Percentiles rank a stretch among this genome's conserved stretches.
phyloP scores from a whole-genome alignment of 202 grass and related monocot species.

The Saccharum hybrid region DNA sequence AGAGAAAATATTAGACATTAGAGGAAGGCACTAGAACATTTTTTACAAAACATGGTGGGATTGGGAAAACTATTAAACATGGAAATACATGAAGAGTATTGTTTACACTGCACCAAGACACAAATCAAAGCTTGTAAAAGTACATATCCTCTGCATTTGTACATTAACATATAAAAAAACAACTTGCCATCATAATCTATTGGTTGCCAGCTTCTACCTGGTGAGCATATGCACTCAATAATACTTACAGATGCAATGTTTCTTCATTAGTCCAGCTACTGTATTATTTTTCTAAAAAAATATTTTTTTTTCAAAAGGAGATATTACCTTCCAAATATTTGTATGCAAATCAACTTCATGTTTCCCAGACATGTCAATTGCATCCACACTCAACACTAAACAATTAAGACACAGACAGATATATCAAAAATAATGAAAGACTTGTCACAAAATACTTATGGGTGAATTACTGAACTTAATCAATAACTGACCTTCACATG shows the following conservation, averaged over 20 bases:
- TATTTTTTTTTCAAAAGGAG: slow-evolving; percentile 19
- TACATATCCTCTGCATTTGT: slow-evolving; percentile 12
- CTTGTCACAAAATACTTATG: too few species aligned
- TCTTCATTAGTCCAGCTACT: neutral
- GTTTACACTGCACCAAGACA: slow-evolving; percentile 19
- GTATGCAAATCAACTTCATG: slow-evolving; percentile 92
- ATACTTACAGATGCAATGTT: neutral
- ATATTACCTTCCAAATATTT: slow-evolving; percentile 53
- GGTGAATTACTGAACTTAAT: too few species aligned
- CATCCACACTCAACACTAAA: slow-evolving; percentile 93
- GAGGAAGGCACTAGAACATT: neutral
- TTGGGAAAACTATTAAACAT: slow-evolving; percentile 6
- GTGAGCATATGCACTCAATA: slow-evolving; percentile 2
- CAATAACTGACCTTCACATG: slow-evolving; percentile 81
- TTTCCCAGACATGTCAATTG: slow-evolving; percentile 97
- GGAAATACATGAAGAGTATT: slow-evolving; percentile 3
- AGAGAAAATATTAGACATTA: slow-evolving; percentile 31
- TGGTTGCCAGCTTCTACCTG: neutral
- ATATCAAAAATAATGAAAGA: too few species aligned
- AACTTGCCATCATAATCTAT: slow-evolving; percentile 13
- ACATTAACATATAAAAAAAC: slow-evolving; percentile 29
- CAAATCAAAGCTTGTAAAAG: slow-evolving; percentile 17
- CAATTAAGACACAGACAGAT: slow-evolving; percentile 9
- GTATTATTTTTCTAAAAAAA: slow-evolving; percentile 1
- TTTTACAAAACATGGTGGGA: neutral